phyloP scores from a whole-genome alignment of 1,284 basidiomycete genomes.

The Neonothopanus nambi region DNA sequence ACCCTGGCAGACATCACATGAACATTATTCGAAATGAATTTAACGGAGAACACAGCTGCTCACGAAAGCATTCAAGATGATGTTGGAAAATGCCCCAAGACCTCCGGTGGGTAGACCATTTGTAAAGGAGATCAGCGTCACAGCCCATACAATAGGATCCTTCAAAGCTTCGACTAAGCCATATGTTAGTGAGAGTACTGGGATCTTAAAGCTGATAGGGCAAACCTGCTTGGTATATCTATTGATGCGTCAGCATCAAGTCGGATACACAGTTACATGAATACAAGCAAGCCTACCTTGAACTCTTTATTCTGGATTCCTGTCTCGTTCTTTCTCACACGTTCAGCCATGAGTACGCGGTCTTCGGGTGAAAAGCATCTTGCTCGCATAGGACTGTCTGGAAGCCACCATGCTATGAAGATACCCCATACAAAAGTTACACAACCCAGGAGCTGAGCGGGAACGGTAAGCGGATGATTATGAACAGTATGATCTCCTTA shows the following conservation, averaged over 20 bases:
- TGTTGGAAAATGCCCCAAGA: slow-evolving; percentile 51
- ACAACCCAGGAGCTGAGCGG: slow-evolving; percentile 41
- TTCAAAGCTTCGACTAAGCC: slow-evolving; percentile 42
- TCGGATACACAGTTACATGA: neutral
- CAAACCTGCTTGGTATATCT: slow-evolving; percentile 41
- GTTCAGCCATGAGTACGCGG: slow-evolving; percentile 51
- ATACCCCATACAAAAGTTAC: slow-evolving; percentile 48
- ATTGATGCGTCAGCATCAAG: neutral
- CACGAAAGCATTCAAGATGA: slow-evolving; percentile 49
- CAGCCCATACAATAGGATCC: slow-evolving; percentile 49
- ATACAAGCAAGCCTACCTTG: slow-evolving; percentile 34
- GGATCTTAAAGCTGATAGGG: neutral
- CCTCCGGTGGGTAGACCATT: slow-evolving; percentile 57
- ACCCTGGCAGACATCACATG: slow-evolving; percentile 30
- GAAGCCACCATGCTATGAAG: slow-evolving; percentile 53
- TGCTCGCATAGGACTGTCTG: slow-evolving; percentile 51
- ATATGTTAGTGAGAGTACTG: neutral
- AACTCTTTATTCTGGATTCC: slow-evolving; percentile 57
- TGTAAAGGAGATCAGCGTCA: slow-evolving; percentile 48
- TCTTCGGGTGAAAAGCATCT: slow-evolving; percentile 50
- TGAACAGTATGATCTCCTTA: slow-evolving; percentile 19
- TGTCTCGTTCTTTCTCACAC: slow-evolving; percentile 56
- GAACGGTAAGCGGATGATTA: neutral
- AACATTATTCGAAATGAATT: neutral
- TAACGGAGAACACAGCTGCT: slow-evolving; percentile 10